phyloP scores from a whole-genome alignment of 495 filamentous ascomycete species.

The Recurvomyces mirabilis region DNA sequence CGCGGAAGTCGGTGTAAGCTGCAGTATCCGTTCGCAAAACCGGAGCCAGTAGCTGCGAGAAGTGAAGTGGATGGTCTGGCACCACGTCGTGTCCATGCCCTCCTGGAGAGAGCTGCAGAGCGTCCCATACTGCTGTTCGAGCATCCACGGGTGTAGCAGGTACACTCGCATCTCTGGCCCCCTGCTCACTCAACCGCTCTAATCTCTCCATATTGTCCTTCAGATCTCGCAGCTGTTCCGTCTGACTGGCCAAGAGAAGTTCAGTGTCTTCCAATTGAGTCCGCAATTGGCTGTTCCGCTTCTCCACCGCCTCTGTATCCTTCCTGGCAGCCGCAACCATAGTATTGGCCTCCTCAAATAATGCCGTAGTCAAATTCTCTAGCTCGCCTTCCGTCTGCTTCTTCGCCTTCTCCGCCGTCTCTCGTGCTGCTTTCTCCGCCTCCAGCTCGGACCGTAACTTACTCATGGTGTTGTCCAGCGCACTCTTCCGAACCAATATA shows the following conservation, averaged over 20 bases:
- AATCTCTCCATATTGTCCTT: constrained; percentile 87
- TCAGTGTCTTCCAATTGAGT: constrained; percentile 75
- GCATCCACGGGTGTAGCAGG: constrained; percentile 56
- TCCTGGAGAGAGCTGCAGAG: constrained; percentile 1
- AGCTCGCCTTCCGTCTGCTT: constrained; percentile 69
- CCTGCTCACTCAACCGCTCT: constrained; percentile 47
- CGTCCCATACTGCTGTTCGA: constrained; percentile 29
- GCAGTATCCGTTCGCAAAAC: constrained; percentile 71
- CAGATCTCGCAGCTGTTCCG: constrained; percentile 84
- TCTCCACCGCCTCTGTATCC: constrained; percentile 57
- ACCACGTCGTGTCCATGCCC: constrained; percentile 37
- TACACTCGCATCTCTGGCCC: constrained; percentile 49
- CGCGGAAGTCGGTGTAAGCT: constrained; percentile 74
- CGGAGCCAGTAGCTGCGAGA: constrained; percentile 69
- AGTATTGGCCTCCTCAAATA: constrained; percentile 95
- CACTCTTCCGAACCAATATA: constrained; percentile 56
- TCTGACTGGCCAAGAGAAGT: constrained; percentile 72
- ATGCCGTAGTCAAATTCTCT: constrained; percentile 73
- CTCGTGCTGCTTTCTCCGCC: constrained; percentile 50
- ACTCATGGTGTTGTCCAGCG: constrained; percentile 58
- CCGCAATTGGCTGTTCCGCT: constrained; percentile 68
- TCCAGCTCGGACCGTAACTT: constrained; percentile 54
- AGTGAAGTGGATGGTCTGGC: constrained; percentile 74
- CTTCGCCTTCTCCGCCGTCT: constrained; percentile 56
- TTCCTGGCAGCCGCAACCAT: constrained; percentile 77